Conservation (phyloP, 2,329 filamentous ascomycete species). For the Diaporthe caulivora region DNA sequence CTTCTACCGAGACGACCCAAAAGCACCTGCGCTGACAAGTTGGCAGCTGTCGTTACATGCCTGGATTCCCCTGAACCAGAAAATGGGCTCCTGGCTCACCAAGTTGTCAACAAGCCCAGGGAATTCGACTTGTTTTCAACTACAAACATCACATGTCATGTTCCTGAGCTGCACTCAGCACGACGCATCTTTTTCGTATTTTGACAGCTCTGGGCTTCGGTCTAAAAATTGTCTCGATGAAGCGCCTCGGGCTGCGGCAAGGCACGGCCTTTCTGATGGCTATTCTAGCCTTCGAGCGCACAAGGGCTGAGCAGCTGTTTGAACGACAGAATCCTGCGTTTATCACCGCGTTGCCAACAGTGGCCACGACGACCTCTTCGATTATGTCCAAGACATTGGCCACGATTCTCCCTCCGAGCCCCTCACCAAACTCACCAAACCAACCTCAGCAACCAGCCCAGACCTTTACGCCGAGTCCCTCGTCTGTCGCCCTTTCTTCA, state of each 20-base stretch:
- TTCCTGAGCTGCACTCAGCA: not conserved
- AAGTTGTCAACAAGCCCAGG: not conserved
- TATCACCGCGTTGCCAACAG: conserved; percentile 30
- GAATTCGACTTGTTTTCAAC: not conserved
- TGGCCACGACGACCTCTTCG: not conserved
- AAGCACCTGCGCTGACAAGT: not conserved
- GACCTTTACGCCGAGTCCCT: not conserved
- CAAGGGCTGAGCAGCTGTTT: not conserved
- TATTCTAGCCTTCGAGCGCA: not conserved
- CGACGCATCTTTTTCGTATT: not conserved
- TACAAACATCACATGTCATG: conserved; percentile 15
- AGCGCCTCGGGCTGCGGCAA: not conserved
- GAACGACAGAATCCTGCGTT: conserved; percentile 28
- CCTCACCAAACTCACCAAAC: not conserved
- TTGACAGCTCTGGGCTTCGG: not conserved
- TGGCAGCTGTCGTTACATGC: not conserved
- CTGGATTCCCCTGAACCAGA: conserved; percentile 6
- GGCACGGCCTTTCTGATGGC: not conserved
- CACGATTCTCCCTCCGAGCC: not conserved
- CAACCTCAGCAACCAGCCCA: not conserved
- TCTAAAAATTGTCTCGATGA: not conserved
- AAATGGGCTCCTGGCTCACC: not conserved
- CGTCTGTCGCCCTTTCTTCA: not conserved
- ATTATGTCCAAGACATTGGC: not conserved
- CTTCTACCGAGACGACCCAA: not conserved